Conservation (phyloP, 116 monocot species). For the Thalassia testudinum region DNA sequence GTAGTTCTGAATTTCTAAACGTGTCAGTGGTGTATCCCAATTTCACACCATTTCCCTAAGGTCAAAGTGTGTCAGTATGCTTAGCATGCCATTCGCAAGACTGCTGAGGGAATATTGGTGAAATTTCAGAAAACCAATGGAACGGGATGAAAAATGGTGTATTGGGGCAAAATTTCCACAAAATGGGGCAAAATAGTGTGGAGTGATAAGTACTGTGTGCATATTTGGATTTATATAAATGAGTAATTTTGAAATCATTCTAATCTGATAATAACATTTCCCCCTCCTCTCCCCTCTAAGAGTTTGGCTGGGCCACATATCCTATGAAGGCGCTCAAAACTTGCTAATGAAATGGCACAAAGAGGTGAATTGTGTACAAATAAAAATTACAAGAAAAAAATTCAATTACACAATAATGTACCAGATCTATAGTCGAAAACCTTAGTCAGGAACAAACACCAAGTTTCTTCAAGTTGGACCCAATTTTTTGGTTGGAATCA, state of each 20-base stretch:
- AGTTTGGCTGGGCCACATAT: background rate
- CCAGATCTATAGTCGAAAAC: background rate
- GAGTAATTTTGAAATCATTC: background rate
- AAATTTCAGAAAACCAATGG: too few relatives aligned
- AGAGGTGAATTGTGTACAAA: background rate
- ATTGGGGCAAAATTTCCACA: too few relatives aligned
- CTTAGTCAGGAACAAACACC: too few relatives aligned
- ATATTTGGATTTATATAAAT: constrained; percentile 8
- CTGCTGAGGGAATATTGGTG: too few relatives aligned
- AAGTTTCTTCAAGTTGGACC: too few relatives aligned
- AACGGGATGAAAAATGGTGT: too few relatives aligned
- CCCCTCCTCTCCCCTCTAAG: background rate
- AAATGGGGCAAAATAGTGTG: constrained; percentile 16
- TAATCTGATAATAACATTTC: background rate
- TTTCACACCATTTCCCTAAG: too few relatives aligned
- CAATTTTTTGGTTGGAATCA: background rate
- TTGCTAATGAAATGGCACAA: background rate
- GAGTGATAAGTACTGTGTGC: constrained; percentile 2
- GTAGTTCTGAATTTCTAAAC: too few relatives aligned
- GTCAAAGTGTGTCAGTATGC: too few relatives aligned
- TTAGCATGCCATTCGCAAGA: too few relatives aligned
- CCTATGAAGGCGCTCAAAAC: background rate
- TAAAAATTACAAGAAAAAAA: background rate
- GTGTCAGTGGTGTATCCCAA: too few relatives aligned
- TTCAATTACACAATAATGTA: background rate